Percentiles rank a stretch among this genome's conserved stretches.
Conservation (phyloP, 2,329 filamentous ascomycete species). For the Didymella glomerata region DNA sequence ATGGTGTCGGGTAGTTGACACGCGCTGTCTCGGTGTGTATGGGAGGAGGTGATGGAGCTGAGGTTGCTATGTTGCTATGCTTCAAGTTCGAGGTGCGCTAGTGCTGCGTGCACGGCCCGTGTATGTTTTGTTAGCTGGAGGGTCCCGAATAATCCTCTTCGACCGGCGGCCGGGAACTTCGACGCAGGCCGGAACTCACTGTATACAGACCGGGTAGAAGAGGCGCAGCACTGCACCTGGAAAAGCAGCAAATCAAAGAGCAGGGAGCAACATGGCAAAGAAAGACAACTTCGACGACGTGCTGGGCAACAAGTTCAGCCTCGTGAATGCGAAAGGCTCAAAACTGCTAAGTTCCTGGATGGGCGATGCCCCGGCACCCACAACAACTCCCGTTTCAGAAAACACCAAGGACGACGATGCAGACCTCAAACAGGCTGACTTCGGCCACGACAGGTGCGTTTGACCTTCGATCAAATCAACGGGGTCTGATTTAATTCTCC, state of each 20-base stretch:
- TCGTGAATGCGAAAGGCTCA: conserved; percentile 63
- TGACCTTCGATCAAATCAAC: background rate
- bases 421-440: conserved; percentile 63
- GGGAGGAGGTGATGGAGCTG: conserved; percentile 36
- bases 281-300: conserved; percentile 59
- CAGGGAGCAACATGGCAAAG: conserved; percentile 42
- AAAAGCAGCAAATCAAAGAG: conserved; percentile 1
- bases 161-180: conserved; percentile 32
- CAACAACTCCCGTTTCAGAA: conserved; percentile 49
- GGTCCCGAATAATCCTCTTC: conserved; percentile 1
- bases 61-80: conserved; percentile 37
- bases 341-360: conserved; percentile 66
- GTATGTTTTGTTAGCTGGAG: background rate
- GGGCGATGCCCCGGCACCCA: conserved; percentile 55
- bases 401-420: conserved; percentile 59
- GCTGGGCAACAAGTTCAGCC: conserved; percentile 63
- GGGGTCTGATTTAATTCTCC: background rate
- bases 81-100: conserved; percentile 39
- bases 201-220: conserved; percentile 16
- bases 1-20: conserved; percentile 63
- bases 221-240: background rate
- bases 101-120: conserved; percentile 38
- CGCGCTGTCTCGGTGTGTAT: conserved; percentile 24
- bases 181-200: conserved; percentile 29
- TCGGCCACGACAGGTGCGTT: conserved; percentile 63